Conservation (phyloP, 2,329 filamentous ascomycete genomes). For the Ophiocordyceps camponoti-rufipedis region DNA sequence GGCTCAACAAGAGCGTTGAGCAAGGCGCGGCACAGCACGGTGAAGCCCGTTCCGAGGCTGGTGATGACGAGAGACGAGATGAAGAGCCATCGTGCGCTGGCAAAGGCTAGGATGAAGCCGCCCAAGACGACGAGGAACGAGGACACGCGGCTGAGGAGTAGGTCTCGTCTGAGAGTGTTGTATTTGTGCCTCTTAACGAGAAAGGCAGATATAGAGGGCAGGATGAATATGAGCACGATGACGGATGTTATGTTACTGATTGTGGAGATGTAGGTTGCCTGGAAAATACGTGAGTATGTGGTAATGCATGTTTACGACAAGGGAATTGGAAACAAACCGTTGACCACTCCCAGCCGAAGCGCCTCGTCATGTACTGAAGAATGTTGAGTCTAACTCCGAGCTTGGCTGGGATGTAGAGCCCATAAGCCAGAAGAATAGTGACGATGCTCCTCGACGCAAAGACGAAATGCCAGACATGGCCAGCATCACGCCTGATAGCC, state of each 20-base stretch:
- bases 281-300: not conserved
- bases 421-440: conserved; percentile 17
- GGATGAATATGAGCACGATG: conserved; percentile 17
- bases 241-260: conserved; percentile 19
- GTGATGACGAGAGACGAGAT: conserved; percentile 23
- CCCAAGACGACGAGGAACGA: conserved; percentile 14
- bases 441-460: conserved; percentile 18
- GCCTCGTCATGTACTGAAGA: conserved; percentile 33
- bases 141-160: conserved; percentile 19
- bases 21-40: conserved; percentile 25
- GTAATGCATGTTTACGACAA: not conserved
- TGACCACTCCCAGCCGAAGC: conserved; percentile 30
- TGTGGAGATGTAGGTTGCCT: conserved; percentile 23
- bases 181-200: conserved; percentile 9
- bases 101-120: conserved; percentile 17
- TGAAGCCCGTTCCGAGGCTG: conserved; percentile 25
- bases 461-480: conserved; percentile 20
- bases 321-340: conserved; percentile 9
- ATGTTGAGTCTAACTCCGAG: conserved; percentile 16
- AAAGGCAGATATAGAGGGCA: conserved; percentile 15
- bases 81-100: conserved; percentile 16
- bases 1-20: conserved; percentile 34
- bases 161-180: conserved; percentile 18
- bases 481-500: conserved; percentile 11
- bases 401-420: conserved; percentile 10